Conservation (phyloP, 2,329 filamentous ascomycete species). For the Talaromyces funiculosus region DNA sequence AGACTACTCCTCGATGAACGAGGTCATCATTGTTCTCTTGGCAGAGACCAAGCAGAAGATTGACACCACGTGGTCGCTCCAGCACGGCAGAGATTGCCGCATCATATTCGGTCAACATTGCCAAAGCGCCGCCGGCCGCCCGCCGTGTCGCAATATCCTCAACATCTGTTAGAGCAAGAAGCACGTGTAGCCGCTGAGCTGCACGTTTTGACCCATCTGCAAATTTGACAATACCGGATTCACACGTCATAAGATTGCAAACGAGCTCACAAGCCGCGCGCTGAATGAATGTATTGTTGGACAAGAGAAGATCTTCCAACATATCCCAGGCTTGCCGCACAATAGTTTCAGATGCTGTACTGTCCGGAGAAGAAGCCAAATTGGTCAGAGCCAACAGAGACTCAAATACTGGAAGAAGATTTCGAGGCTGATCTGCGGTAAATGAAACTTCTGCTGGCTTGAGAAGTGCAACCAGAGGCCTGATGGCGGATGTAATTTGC, state of each 20-base stretch:
- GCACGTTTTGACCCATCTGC: slow-evolving; percentile 58
- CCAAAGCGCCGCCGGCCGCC: slow-evolving; percentile 82
- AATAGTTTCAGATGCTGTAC: slow-evolving; percentile 58
- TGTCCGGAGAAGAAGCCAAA: slow-evolving; percentile 61
- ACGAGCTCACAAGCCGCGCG: slow-evolving; percentile 83
- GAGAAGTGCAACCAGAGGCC: slow-evolving; percentile 72
- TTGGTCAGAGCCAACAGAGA: slow-evolving; percentile 89
- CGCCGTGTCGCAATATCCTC: slow-evolving; percentile 73
- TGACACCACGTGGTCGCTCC: slow-evolving; percentile 64
- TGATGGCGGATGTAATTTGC: slow-evolving; percentile 69
- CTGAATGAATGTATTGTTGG: slow-evolving; percentile 66
- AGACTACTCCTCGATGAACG: slow-evolving; percentile 65
- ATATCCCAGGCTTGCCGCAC: slow-evolving; percentile 67
- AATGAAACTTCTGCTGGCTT: slow-evolving; percentile 55
- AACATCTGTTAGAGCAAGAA: slow-evolving; percentile 81
- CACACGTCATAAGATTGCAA: slow-evolving; percentile 66
- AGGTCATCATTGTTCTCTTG: slow-evolving; percentile 55
- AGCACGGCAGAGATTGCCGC: slow-evolving; percentile 66
- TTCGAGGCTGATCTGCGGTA: slow-evolving; percentile 51
- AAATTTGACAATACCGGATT: slow-evolving; percentile 42
- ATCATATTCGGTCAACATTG: slow-evolving; percentile 75
- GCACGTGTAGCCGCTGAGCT: slow-evolving; percentile 68
- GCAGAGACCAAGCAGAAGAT: slow-evolving; percentile 75
- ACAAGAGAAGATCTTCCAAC: slow-evolving; percentile 78
- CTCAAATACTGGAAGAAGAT: slow-evolving; percentile 86